A percentile compares a stretch with the other conserved stretches of the same genome.
phyloP scores from a whole-genome alignment of 805 yeast species.

The Lachancea waltii region DNA sequence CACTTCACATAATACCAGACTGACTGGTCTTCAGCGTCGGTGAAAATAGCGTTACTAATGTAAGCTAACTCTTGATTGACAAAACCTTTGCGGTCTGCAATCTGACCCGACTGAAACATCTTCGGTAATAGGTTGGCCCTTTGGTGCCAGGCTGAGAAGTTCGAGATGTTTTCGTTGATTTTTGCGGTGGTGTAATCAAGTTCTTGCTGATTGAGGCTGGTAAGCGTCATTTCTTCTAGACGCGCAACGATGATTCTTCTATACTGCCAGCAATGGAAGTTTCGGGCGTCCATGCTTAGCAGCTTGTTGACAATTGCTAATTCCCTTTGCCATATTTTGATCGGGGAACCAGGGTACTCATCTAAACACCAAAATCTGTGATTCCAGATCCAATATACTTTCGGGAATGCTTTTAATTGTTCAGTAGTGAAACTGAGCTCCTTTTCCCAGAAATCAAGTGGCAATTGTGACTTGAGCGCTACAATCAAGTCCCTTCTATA shows the following conservation, averaged over 20 bases:
- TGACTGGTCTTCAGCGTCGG: slow-evolving; percentile 92
- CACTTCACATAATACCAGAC: slow-evolving; percentile 87
- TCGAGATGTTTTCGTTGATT: slow-evolving; percentile 79
- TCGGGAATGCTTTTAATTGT: slow-evolving; percentile 63
- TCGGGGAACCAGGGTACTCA: slow-evolving; percentile 38
- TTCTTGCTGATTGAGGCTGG: slow-evolving; percentile 42
- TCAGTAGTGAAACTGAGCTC: slow-evolving; percentile 60
- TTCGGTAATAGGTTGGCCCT: slow-evolving; percentile 62
- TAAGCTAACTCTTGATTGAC: slow-evolving; percentile 55
- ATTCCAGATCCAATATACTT: slow-evolving; percentile 96
- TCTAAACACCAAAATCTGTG: slow-evolving; percentile 81
- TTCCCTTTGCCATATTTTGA: slow-evolving; percentile 61
- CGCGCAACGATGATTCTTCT: slow-evolving; percentile 60
- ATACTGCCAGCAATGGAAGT: slow-evolving; percentile 95
- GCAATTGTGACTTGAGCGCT: slow-evolving; percentile 17
- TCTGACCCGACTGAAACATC: slow-evolving; percentile 33
- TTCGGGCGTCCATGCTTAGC: slow-evolving; percentile 68
- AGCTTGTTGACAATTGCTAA: slow-evolving; percentile 61
- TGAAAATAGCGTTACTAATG: slow-evolving; percentile 76
- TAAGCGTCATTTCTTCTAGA: slow-evolving; percentile 19
- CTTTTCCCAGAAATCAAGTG: slow-evolving; percentile 33
- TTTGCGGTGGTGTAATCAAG: slow-evolving; percentile 69
- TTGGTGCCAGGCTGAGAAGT: slow-evolving; percentile 95
- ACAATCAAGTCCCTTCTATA: slow-evolving; percentile 66
- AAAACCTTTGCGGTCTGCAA: slow-evolving; percentile 28